Conservation (phyloP, 1,284 basidiomycete genomes). For the Moniliella sp. region DNA sequence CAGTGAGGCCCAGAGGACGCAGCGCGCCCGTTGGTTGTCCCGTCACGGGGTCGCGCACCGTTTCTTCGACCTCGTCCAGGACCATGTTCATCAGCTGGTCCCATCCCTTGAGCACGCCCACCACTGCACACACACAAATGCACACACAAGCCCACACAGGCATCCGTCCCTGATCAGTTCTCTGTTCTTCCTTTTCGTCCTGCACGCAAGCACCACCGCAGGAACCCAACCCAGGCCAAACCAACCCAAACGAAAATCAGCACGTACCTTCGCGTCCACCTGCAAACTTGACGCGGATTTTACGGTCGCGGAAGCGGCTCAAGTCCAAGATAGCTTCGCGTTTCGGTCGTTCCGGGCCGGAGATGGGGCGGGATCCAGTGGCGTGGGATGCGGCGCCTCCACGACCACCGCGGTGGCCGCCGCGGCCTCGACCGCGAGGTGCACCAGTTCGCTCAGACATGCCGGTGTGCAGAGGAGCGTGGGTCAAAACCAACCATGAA, state of each 20-base stretch:
- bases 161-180: too few species aligned
- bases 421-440: not conserved
- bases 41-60: constrained; percentile 35
- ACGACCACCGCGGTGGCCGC: not conserved
- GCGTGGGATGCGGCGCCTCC: not conserved
- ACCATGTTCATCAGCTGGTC: constrained; percentile 92
- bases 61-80: constrained; percentile 65
- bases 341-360: constrained; percentile 52
- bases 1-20: constrained; percentile 22
- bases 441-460: too few species aligned
- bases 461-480: too few species aligned
- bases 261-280: constrained; percentile 72
- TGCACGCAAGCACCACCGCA: too few species aligned
- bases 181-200: too few species aligned
- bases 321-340: constrained; percentile 88
- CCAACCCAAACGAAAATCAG: too few species aligned
- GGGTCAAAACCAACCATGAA: too few species aligned
- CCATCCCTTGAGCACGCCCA: constrained; percentile 75
- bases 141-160: too few species aligned
- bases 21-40: constrained; percentile 16
- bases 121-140: constrained; percentile 48
- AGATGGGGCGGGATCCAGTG: too few species aligned
- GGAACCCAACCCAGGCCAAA: too few species aligned
- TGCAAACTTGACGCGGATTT: constrained; percentile 82
- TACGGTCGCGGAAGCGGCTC: constrained; percentile 73